phyloP scores from a whole-genome alignment of 2,329 filamentous ascomycete species.

The Clarireedia sp. region DNA sequence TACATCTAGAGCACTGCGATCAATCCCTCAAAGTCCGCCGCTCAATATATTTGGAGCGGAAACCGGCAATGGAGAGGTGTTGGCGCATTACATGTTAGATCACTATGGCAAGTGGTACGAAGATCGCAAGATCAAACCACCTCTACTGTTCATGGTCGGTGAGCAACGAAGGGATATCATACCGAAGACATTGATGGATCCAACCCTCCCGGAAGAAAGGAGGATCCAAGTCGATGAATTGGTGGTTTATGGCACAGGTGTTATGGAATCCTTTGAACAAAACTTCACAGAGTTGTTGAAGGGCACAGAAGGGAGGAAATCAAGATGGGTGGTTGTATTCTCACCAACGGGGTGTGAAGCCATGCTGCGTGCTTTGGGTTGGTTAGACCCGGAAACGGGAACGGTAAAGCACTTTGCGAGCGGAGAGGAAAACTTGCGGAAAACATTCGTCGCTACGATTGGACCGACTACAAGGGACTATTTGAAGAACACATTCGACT shows the following conservation, averaged over 20 bases:
- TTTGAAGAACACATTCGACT: constrained; percentile 55
- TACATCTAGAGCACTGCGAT: constrained; percentile 64
- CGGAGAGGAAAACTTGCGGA: constrained; percentile 27
- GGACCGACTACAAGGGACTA: constrained; percentile 84
- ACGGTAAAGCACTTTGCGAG: constrained; percentile 26
- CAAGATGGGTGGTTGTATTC: constrained; percentile 70
- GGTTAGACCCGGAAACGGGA: constrained; percentile 41
- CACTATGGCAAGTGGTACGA: constrained; percentile 58
- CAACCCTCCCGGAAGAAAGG: constrained; percentile 37
- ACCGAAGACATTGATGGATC: constrained; percentile 65
- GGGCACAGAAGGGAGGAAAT: constrained; percentile 33
- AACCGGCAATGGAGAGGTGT: constrained; percentile 74
- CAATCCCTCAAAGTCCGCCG: constrained; percentile 41
- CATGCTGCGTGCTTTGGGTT: constrained; percentile 46
- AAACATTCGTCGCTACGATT: constrained; percentile 72
- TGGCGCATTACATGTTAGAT: constrained; percentile 69
- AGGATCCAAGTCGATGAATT: constrained; percentile 67
- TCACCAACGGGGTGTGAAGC: constrained; percentile 58
- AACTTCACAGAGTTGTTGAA: constrained; percentile 52
- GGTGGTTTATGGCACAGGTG: constrained; percentile 78
- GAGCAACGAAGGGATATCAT: constrained; percentile 88
- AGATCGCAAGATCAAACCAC: constrained; percentile 39
- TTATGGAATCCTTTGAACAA: constrained; percentile 68
- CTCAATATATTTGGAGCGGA: constrained; percentile 68
- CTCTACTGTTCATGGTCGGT: constrained; percentile 80